A percentile compares a stretch with the other conserved stretches of the same genome.
Evolutionary conservation across 1,284 basidiomycete species (phyloP).

Genomic region (Bjerkandera adusta): DNA sequence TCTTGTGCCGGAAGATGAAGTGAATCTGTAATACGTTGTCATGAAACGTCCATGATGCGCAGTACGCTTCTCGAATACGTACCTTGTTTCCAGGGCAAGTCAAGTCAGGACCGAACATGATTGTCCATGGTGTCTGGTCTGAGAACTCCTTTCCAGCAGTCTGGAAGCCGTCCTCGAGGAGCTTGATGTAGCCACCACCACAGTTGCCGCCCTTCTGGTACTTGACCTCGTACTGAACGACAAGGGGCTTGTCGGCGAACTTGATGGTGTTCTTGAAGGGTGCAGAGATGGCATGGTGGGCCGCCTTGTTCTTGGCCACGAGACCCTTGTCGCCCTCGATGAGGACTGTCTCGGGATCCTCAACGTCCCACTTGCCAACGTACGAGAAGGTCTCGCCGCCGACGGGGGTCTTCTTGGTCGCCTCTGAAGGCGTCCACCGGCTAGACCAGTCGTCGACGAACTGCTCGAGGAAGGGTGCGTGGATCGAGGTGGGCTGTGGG

Average conservation of each 20-base stretch:
- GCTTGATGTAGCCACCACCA: constrained; percentile 98
- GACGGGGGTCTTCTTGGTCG: constrained; percentile 95
- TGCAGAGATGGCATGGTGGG: constrained; percentile 97
- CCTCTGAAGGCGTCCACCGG: constrained; percentile 95
- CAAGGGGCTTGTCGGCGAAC: constrained; percentile 86
- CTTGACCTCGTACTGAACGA: constrained; percentile 99
- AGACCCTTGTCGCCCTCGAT: constrained; percentile 86
- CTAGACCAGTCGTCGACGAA: constrained; percentile 90
- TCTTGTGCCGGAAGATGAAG: constrained; percentile 98
- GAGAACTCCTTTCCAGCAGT: constrained; percentile 91
- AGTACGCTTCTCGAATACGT: constrained; percentile 30
- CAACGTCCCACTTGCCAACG: constrained; percentile 96
- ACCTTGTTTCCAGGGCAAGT: constrained; percentile 88
- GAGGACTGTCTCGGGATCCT: constrained; percentile 76
- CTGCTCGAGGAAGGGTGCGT: constrained; percentile 97
- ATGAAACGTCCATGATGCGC: constrained; percentile 2
- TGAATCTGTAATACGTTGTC: constrained; percentile 58
- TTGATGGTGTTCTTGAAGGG: constrained; percentile 80
- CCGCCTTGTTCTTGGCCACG: constrained; percentile 90
- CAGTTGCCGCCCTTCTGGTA: constrained; percentile 99
- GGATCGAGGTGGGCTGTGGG: constrained; percentile 74
- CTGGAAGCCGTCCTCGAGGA: constrained; percentile 91
- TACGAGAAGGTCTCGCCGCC: constrained; percentile 95
- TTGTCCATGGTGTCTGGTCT: constrained; percentile 96
- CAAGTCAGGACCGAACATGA: constrained; percentile 93